Evolutionary conservation across 108 stramenopile species (phyloP).

Genomic region (Schizochytrium sp.): DNA sequence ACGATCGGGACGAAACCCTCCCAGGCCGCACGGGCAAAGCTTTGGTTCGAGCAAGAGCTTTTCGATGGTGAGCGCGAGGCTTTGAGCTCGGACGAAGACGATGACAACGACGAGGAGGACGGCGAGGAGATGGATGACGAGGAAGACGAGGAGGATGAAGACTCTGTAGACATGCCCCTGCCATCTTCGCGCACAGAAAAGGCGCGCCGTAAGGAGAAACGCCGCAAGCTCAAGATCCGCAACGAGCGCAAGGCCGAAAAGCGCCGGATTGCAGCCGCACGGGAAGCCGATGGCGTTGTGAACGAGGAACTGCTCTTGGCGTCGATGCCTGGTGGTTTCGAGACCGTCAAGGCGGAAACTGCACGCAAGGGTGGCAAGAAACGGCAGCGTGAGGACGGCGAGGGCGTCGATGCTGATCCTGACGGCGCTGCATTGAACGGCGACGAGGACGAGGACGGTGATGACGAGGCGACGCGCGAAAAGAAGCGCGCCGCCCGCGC

Average conservation of each 20-base stretch:
- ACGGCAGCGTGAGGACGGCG: background rate
- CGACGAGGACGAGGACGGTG: background rate
- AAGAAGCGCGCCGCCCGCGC: background rate
- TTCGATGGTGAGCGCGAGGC: slow-evolving; percentile 60
- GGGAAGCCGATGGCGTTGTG: slow-evolving; percentile 47
- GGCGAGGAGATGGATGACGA: slow-evolving; percentile 52
- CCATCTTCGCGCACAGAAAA: slow-evolving; percentile 73
- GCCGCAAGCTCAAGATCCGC: slow-evolving; percentile 73
- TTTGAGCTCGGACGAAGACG: slow-evolving; percentile 45
- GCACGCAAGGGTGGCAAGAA: background rate
- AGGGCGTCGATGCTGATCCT: background rate
- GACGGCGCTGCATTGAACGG: background rate
- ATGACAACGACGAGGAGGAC: slow-evolving; percentile 24
- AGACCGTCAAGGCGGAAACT: background rate
- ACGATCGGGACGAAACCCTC: background rate
- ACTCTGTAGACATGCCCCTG: slow-evolving; percentile 62
- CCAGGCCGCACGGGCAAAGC: slow-evolving; percentile 58
- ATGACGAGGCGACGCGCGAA: background rate
- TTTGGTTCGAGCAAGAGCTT: slow-evolving; percentile 69
- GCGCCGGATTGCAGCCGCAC: slow-evolving; percentile 41
- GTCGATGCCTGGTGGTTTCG: slow-evolving; percentile 28
- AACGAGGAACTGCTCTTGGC: slow-evolving; percentile 65
- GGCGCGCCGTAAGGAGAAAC: slow-evolving; percentile 82
- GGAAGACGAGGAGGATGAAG: slow-evolving; percentile 16
- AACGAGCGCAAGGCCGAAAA: slow-evolving; percentile 70